Percentiles rank a stretch among this genome's conserved stretches.
Conservation (phyloP, 2,329 filamentous ascomycete species). For the Sarocladium kiliense region DNA sequence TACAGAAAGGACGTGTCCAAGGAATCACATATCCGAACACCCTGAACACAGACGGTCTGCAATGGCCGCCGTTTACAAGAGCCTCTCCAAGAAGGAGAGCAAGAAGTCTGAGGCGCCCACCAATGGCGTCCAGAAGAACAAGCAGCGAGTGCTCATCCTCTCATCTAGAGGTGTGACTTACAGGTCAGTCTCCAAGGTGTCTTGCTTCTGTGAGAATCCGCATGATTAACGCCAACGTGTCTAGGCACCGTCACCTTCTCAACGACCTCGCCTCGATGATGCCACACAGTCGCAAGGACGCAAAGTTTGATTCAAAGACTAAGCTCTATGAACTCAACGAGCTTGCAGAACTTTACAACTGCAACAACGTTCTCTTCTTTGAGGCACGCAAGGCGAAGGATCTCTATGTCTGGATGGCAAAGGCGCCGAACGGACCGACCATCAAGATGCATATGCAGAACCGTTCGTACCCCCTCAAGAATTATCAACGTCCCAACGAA, state of each 20-base stretch:
- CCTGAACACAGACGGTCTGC: neutral
- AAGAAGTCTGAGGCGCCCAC: constrained; percentile 41
- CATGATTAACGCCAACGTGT: neutral
- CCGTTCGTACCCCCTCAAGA: constrained; percentile 30
- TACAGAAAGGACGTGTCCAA: too few species aligned
- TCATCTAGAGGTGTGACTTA: constrained; percentile 90
- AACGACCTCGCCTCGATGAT: constrained; percentile 85
- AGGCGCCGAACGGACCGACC: constrained; percentile 67
- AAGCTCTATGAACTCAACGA: constrained; percentile 77
- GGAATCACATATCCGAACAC: too few species aligned
- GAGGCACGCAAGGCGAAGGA: constrained; percentile 93
- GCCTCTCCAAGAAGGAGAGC: constrained; percentile 58
- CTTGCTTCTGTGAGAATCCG: neutral
- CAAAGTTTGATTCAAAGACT: constrained; percentile 94
- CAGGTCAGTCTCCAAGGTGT: constrained; percentile 52
- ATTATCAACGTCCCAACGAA: neutral
- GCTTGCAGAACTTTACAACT: constrained; percentile 73
- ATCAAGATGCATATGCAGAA: constrained; percentile 74
- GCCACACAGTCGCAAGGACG: constrained; percentile 89
- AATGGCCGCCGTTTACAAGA: constrained; percentile 74
- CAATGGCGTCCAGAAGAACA: constrained; percentile 54
- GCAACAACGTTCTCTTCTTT: constrained; percentile 92
- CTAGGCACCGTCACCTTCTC: constrained; percentile 85
- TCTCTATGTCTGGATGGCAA: constrained; percentile 89
- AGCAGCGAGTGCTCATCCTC: constrained; percentile 79